Percentiles rank a stretch among this genome's conserved stretches.
These are phyloP conservation scores for Mitragyna speciosa DNA, from an alignment of 257 asterid genomes.

Conservation along the genomic window DNA sequence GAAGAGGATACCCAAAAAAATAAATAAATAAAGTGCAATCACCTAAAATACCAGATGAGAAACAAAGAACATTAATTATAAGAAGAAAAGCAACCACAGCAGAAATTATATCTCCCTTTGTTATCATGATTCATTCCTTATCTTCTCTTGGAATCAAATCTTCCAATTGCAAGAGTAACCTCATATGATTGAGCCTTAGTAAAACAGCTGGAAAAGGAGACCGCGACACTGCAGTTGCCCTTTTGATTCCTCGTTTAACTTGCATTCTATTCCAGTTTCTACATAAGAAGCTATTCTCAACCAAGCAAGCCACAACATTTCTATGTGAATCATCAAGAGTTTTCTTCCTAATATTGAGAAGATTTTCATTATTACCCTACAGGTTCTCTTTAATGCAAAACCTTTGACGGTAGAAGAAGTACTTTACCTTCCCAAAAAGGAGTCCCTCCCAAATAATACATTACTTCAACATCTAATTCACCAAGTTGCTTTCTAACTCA, in stretches of 20 bases:
- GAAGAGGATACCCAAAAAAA: neutral
- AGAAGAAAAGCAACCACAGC: neutral
- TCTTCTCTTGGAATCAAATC: neutral
- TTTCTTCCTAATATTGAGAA: neutral
- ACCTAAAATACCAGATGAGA: neutral
- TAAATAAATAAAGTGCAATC: neutral
- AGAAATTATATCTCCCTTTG: neutral
- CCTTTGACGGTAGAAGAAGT: neutral
- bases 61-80: neutral
- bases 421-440: neutral
- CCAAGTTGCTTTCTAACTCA: neutral
- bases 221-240: neutral
- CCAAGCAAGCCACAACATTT: neutral
- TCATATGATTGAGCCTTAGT: neutral
- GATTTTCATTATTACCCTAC: neutral
- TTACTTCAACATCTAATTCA: neutral
- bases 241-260: neutral
- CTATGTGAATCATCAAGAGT: neutral
- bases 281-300: neutral
- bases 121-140: neutral
- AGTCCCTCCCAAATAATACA: neutral
- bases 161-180: neutral
- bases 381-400: neutral
- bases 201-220: neutral
- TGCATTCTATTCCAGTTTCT: neutral